Percentiles rank a stretch among this genome's conserved stretches.
phyloP scores from a whole-genome alignment of 345 rosid species.

The Gossypium ekmanianum region DNA sequence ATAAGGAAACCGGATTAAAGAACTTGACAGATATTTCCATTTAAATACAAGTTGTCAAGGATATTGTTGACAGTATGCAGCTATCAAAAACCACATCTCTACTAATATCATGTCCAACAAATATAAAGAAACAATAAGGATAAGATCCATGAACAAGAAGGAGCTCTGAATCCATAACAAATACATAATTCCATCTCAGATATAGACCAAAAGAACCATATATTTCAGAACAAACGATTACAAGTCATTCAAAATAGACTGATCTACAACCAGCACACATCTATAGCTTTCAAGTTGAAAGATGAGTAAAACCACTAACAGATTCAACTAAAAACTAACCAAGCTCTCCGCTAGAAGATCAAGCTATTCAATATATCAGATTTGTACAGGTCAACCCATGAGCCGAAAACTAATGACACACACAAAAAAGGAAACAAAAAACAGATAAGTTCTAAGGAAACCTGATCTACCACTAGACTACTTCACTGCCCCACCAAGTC shows the following conservation, averaged over 20 bases:
- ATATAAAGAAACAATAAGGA: background rate
- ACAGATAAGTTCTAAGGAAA: background rate
- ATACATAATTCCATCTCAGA: background rate
- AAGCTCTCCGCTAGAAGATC: background rate
- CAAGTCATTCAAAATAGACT: background rate
- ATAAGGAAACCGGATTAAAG: background rate
- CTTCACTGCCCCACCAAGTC: background rate
- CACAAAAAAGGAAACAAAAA: background rate
- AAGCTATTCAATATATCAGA: background rate
- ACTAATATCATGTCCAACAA: background rate
- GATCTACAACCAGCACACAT: constrained; percentile 10
- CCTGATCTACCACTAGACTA: constrained; percentile 6
- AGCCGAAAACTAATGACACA: background rate
- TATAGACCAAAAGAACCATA: background rate
- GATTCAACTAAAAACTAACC: background rate
- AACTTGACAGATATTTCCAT: background rate
- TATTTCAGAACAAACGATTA: background rate
- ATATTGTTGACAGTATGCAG: background rate
- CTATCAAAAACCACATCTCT: background rate
- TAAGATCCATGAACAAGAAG: constrained; percentile 2
- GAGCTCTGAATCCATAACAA: background rate
- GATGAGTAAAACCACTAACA: background rate
- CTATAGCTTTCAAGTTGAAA: background rate
- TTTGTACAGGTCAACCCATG: background rate
- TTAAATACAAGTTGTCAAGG: background rate